Base-by-base conservation (phyloP, 2,329 filamentous ascomycete species). In the Colletotrichum sp. region DNA sequence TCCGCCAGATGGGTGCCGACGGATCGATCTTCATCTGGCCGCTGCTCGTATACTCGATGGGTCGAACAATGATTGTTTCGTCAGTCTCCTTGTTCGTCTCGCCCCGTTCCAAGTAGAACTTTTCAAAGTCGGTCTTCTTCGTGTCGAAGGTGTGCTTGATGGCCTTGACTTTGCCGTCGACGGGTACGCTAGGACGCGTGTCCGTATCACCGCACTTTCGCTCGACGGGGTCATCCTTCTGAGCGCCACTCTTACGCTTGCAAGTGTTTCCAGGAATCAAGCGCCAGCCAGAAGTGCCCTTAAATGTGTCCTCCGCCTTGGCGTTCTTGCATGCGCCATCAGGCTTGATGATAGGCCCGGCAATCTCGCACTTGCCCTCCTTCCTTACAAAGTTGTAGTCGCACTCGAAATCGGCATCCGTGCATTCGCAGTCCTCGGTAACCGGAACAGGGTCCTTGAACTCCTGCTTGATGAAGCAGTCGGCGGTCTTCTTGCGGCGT, bases 391-490 rank as follows among this genome's bases (percentile, higher is more conserved):
- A 99, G 84, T 98, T 98, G 88, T 95, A 98, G 82, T 99, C 96
- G 83, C 97, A 99, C 86, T 99, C 97, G 83, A 98, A 99, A 84
- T 99, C 98, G 39, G 89, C 88, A 73, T 94, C 92, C 1, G 93
- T 92, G 85, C 97, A 99, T 55, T 95, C 92, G 87, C 97, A 99
- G 63, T 92, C 85, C 80, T 95, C 92, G 32, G 91, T 93, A 77
- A 93, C 88, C 3, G 94, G 92, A 39, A 91, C 85, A 0, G 95
- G 93, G 78, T 97, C 94, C 81, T 95, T 92, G 87, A 98, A 98
- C 69, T 96, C 92, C 76, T 95, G 90, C 80, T 95, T 94, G 79
- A 99, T 90, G 83, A 98, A 98, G 85, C 98, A 99, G 77, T 98
- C 92, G 22, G 95, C 94, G 80, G 95, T 91, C 83, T 95, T 94